Evolutionary conservation across 1,139 yeast species (phyloP).

Genomic region (Schizosaccharomyces versatilis): DNA sequence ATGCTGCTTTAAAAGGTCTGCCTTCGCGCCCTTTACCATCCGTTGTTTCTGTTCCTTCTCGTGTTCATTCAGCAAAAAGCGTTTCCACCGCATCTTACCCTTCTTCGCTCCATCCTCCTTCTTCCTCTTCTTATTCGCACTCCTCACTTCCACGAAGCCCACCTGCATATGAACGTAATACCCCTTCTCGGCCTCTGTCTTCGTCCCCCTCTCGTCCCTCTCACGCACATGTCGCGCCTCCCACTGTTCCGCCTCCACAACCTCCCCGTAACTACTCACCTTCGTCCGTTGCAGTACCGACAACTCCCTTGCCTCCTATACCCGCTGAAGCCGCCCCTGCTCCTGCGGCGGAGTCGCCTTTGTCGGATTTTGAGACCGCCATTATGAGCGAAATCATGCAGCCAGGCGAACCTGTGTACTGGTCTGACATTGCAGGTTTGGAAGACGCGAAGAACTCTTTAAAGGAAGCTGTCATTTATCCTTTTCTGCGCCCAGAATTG

Average conservation of each 20-base stretch:
- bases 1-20: too few relatives aligned
- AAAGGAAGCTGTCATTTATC: slow-evolving; percentile 92
- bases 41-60: too few relatives aligned
- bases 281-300: not conserved
- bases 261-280: not conserved
- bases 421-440: slow-evolving; percentile 93
- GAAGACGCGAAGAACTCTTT: slow-evolving; percentile 74
- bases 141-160: too few relatives aligned
- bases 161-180: too few relatives aligned
- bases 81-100: too few relatives aligned
- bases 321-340: not conserved
- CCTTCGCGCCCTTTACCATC: too few relatives aligned
- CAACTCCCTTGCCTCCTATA: not conserved
- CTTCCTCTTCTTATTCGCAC: too few relatives aligned
- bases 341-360: not conserved
- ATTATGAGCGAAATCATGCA: slow-evolving; percentile 79
- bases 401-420: slow-evolving; percentile 83
- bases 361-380: slow-evolving; percentile 16
- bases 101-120: too few relatives aligned
- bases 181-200: too few relatives aligned
- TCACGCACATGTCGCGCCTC: not conserved
- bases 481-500: slow-evolving; percentile 79
- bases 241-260: not conserved
- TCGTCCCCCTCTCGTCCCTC: not conserved
- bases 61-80: too few relatives aligned